Conservation (phyloP, 179 eudicot genomes). For the Heliamphora pulchella region DNA sequence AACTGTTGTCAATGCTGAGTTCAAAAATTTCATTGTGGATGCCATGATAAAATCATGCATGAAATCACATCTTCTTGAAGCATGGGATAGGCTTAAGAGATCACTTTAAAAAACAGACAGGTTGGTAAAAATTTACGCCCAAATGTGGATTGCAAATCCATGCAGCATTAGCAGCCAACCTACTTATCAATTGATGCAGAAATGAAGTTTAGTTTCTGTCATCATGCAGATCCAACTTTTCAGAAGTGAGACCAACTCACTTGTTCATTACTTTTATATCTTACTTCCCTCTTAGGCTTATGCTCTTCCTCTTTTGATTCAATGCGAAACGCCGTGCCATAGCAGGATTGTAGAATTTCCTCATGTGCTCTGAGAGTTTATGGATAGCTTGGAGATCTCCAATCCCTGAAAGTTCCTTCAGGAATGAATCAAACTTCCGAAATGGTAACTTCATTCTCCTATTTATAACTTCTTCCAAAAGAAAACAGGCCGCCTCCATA, state of each 20-base stretch:
- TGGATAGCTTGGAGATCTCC: conserved; percentile 74
- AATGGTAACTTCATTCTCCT: conserved; percentile 68
- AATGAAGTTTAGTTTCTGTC: not conserved
- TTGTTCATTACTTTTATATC: not conserved
- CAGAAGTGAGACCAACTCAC: not conserved
- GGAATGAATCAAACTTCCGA: conserved; percentile 56
- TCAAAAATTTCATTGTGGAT: not conserved
- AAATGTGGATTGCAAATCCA: not conserved
- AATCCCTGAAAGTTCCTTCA: conserved; percentile 55
- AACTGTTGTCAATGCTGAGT: not conserved
- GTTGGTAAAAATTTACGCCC: not conserved
- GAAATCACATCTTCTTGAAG: not conserved
- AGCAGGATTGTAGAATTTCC: conserved; percentile 70
- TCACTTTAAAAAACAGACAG: not conserved
- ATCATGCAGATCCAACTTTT: not conserved
- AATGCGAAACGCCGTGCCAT: conserved; percentile 79
- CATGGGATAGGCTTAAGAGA: not conserved
- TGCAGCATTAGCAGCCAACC: not conserved
- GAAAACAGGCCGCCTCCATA: conserved; percentile 46
- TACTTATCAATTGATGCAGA: not conserved
- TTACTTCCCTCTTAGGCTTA: conserved; percentile 57
- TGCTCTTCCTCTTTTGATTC: conserved; percentile 62
- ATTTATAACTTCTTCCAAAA: conserved; percentile 60
- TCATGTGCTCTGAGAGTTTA: conserved; percentile 74
- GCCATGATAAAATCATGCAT: not conserved